Base-by-base conservation (phyloP, 495 filamentous ascomycete species). In the Endocarpon pusillum region DNA sequence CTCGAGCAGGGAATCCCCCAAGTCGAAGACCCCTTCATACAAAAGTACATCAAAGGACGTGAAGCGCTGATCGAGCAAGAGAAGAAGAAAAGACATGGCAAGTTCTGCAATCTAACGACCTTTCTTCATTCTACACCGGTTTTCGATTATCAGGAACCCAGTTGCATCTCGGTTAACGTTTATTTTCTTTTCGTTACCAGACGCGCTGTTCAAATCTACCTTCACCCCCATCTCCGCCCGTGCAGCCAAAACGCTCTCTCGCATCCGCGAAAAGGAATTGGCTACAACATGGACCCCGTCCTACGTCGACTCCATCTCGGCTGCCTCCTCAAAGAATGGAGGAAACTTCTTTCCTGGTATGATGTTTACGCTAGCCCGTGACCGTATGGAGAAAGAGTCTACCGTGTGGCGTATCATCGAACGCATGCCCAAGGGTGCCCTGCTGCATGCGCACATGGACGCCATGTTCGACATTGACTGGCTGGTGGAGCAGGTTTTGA, bases 391-490 rank as follows among this genome's bases (percentile, higher is more conserved):
- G 49, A 62, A 63, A 41, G n/a, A n/a, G n/a, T n/a, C n/a, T n/a
- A 85, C 80, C 4, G 75, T 74, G 44, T 96, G 84, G 82, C 66
- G 68, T 40, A 89, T 94, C 35, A 68, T 94, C 3, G 64, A 74
- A 32, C 66, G 57, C 27, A 80, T 97, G 79, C 89, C 89, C 15
- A 96, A 97, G 49, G 89, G 89, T 3, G 73, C 79, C 3, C 64
- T 96, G 6, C 54, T 96, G 34, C 86, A 94, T 55, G 79, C 83
- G 4, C 83, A 94, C 55, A 53, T 89, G 34, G 78, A 89, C 48
- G 81, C 83, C 39, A 87, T 92, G 75, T 78, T 89, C 32, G 81
- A 94, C 46, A 65, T 81, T 29, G 77, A 81, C 39, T 87, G 71
- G 53, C 53, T 93, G 3, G 59, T 92, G 24, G 64, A 72, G 10